phyloP scores from a whole-genome alignment of 2,329 filamentous ascomycete species.

The Pestalotiopsis sp. region DNA sequence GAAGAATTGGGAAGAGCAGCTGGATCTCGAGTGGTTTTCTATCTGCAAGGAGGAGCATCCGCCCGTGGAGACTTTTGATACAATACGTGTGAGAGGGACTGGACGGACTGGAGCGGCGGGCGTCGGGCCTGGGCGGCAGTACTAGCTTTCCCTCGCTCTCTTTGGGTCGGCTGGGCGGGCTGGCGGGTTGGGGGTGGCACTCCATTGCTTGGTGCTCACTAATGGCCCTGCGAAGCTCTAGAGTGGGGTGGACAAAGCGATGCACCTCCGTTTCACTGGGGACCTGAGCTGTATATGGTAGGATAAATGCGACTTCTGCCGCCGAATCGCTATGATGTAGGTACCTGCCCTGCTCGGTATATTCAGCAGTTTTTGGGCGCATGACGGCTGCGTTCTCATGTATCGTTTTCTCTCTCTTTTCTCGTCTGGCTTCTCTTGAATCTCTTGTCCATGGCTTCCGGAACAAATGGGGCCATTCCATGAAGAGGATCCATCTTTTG shows the following conservation, averaged over 20 bases:
- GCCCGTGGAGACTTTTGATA: not conserved
- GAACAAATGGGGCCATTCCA: not conserved
- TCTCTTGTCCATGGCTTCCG: not conserved
- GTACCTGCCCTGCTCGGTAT: not conserved
- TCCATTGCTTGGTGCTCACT: conserved; percentile 1
- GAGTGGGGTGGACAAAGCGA: not conserved
- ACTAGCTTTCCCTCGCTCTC: not conserved
- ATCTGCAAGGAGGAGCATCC: conserved; percentile 1
- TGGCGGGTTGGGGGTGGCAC: not conserved
- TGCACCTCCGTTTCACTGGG: not conserved
- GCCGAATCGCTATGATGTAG: not conserved
- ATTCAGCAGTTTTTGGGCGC: not conserved
- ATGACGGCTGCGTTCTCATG: not conserved
- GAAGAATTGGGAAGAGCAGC: not conserved
- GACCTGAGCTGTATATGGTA: not conserved
- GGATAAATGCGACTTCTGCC: conserved; percentile 6
- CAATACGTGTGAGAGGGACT: conserved; percentile 3
- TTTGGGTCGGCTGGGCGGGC: not conserved
- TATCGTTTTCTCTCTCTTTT: not conserved
- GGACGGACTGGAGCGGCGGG: not conserved
- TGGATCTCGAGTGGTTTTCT: conserved; percentile 1
- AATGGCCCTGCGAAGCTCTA: conserved; percentile 3
- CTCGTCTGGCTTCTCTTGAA: not conserved
- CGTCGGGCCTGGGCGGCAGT: not conserved
- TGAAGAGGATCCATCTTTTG: conserved; percentile 1